These are phyloP conservation scores for Symbiotaphrina buchneri DNA, from an alignment of 495 filamentous ascomycete genomes.

Conservation along the genomic window DNA sequence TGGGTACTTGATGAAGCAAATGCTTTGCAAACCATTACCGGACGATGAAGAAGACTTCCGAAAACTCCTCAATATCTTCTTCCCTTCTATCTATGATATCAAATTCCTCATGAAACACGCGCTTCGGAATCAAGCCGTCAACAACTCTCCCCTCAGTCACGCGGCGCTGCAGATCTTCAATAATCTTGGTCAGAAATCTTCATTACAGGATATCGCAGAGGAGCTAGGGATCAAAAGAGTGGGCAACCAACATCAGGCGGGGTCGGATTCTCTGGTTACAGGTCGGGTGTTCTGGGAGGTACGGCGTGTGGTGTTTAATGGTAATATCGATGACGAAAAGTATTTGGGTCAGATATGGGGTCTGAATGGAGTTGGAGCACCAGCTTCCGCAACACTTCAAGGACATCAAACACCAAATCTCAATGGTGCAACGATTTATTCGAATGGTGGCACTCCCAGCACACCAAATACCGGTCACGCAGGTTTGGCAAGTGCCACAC, in stretches of 20 bases:
- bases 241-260: constrained; percentile 72
- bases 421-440: constrained; percentile 33
- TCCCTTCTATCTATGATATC: constrained; percentile 83
- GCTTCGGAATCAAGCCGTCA: constrained; percentile 37
- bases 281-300: constrained; percentile 85
- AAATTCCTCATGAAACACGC: constrained; percentile 91
- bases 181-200: constrained; percentile 65
- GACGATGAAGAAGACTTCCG: constrained; percentile 77
- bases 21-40: constrained; percentile 57
- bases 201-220: constrained; percentile 82
- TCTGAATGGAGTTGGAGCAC: constrained; percentile 38
- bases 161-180: constrained; percentile 43
- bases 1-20: constrained; percentile 85
- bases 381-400: constrained; percentile 16
- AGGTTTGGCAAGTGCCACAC: constrained; percentile 31
- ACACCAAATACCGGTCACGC: constrained; percentile 39
- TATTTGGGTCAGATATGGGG: constrained; percentile 80
- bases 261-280: constrained; percentile 76
- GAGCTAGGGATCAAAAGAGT: constrained; percentile 72
- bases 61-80: constrained; percentile 65
- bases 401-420: constrained; percentile 24
- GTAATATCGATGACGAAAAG: constrained; percentile 47
- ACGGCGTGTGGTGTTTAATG: constrained; percentile 66
- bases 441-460: constrained; percentile 31
- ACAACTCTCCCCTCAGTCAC: constrained; percentile 32